Conservation (phyloP, 2,329 filamentous ascomycete species). For the Byssoonygena ceratinophila region DNA sequence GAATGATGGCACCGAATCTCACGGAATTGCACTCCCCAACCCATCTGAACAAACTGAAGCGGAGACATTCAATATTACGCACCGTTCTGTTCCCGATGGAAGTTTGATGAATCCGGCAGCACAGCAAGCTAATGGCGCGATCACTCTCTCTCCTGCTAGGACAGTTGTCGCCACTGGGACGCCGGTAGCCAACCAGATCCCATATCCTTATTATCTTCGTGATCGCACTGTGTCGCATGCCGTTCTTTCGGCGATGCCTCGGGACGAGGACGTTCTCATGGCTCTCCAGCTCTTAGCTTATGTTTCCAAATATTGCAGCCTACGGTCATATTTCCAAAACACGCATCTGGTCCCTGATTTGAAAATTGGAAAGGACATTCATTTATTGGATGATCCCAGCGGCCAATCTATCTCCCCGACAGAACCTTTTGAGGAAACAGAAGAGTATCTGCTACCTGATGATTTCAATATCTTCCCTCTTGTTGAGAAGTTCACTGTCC, state of each 20-base stretch:
- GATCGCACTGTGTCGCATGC: slow-evolving; percentile 61
- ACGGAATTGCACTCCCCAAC: slow-evolving; percentile 65
- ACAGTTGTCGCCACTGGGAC: slow-evolving; percentile 54
- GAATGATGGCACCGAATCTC: slow-evolving; percentile 55
- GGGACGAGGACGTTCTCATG: slow-evolving; percentile 97
- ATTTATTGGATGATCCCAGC: slow-evolving; percentile 63
- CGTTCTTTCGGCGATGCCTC: slow-evolving; percentile 80
- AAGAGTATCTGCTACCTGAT: slow-evolving; percentile 83
- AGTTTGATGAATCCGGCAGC: slow-evolving; percentile 65
- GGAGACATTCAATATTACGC: slow-evolving; percentile 88
- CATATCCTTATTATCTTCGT: slow-evolving; percentile 67
- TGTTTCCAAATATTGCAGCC: slow-evolving; percentile 96
- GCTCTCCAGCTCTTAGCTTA: slow-evolving; percentile 93
- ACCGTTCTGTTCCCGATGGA: slow-evolving; percentile 71
- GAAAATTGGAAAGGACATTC: slow-evolving; percentile 76
- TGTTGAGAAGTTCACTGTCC: slow-evolving; percentile 95
- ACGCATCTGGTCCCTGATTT: slow-evolving; percentile 88
- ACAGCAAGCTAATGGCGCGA: slow-evolving; percentile 55
- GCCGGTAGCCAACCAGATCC: slow-evolving; percentile 53
- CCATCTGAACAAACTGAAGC: slow-evolving; percentile 77
- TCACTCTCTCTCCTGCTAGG: slow-evolving; percentile 63
- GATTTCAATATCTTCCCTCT: slow-evolving; percentile 98
- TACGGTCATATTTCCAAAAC: slow-evolving; percentile 88
- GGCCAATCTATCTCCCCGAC: slow-evolving; percentile 24
- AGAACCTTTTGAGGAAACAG: slow-evolving; percentile 49